Evolutionary conservation across 2,329 filamentous ascomycete genomes (phyloP).

Genomic region (Aphanoascus verrucosus): DNA sequence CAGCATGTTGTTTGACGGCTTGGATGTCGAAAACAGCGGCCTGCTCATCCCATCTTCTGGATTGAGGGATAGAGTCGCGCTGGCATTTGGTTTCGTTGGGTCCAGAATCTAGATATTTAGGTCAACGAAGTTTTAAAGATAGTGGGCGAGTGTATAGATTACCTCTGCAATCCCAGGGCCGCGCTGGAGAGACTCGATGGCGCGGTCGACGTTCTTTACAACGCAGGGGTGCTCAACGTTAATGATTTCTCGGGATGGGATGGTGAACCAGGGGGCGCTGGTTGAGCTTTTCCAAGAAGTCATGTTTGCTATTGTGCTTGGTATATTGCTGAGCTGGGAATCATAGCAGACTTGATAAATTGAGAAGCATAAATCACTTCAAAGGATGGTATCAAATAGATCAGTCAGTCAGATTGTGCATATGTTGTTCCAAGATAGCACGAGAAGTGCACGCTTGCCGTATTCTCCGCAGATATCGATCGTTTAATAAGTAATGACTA

Average conservation of each 20-base stretch:
- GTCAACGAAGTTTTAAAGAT: background rate
- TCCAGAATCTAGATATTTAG: slow-evolving; percentile 35
- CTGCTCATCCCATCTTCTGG: slow-evolving; percentile 69
- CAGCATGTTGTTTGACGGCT: slow-evolving; percentile 69
- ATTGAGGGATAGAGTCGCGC: slow-evolving; percentile 61
- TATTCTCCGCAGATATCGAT: too few relatives aligned
- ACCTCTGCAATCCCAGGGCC: slow-evolving; percentile 45
- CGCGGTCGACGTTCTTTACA: slow-evolving; percentile 53
- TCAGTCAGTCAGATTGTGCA: too few relatives aligned
- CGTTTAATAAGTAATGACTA: too few relatives aligned
- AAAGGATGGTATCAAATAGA: too few relatives aligned
- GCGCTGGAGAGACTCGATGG: slow-evolving; percentile 52
- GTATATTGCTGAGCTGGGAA: background rate
- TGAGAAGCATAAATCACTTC: background rate
- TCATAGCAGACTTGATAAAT: background rate
- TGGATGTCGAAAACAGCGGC: slow-evolving; percentile 65
- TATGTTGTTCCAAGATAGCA: too few relatives aligned
- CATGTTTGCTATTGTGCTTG: background rate
- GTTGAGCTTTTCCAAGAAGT: slow-evolving; percentile 6
- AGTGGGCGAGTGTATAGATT: background rate
- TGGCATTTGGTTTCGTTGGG: slow-evolving; percentile 37
- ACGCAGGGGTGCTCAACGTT: slow-evolving; percentile 58
- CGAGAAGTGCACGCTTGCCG: too few relatives aligned
- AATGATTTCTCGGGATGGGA: slow-evolving; percentile 46
- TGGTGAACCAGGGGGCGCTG: slow-evolving; percentile 39